Conservation (phyloP, 2,329 filamentous ascomycete species). For the Trematosphaeria pertusa region DNA sequence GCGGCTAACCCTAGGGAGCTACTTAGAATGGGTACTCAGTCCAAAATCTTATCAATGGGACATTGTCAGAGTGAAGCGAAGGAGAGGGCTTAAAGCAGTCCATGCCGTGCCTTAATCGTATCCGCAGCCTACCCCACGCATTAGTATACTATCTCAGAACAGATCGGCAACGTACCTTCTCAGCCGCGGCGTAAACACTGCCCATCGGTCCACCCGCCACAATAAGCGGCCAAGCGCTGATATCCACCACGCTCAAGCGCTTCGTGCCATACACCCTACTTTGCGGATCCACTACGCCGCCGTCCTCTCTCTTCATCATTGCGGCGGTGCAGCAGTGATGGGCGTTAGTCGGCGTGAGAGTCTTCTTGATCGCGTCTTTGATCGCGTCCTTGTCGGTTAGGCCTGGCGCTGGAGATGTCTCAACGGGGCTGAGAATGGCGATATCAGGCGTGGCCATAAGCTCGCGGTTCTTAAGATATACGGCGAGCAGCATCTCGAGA, state of each 20-base stretch:
- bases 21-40: not conserved
- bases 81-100: not conserved
- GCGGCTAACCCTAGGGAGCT: not conserved
- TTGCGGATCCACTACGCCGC: slow-evolving; percentile 25
- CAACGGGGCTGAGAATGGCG: slow-evolving; percentile 35
- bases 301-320: slow-evolving; percentile 23
- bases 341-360: slow-evolving; percentile 20
- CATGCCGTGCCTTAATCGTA: slow-evolving; percentile 7
- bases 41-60: not conserved
- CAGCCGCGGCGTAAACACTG: slow-evolving; percentile 26
- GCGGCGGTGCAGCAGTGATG: slow-evolving; percentile 32
- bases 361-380: slow-evolving; percentile 14
- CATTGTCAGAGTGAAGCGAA: not conserved
- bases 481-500: slow-evolving; percentile 35
- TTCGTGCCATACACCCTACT: slow-evolving; percentile 27
- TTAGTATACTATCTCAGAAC: not conserved
- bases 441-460: slow-evolving; percentile 41
- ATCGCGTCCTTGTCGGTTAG: slow-evolving; percentile 11
- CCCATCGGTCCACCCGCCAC: slow-evolving; percentile 18
- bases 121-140: slow-evolving; percentile 3
- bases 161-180: slow-evolving; percentile 20
- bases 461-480: slow-evolving; percentile 40
- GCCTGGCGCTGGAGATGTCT: slow-evolving; percentile 36
- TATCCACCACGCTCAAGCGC: slow-evolving; percentile 33
- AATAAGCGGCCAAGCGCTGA: slow-evolving; percentile 29